These are phyloP conservation scores for Knoxdaviesia proteae DNA, from an alignment of 2,329 filamentous ascomycete genomes.

Conservation along the genomic window DNA sequence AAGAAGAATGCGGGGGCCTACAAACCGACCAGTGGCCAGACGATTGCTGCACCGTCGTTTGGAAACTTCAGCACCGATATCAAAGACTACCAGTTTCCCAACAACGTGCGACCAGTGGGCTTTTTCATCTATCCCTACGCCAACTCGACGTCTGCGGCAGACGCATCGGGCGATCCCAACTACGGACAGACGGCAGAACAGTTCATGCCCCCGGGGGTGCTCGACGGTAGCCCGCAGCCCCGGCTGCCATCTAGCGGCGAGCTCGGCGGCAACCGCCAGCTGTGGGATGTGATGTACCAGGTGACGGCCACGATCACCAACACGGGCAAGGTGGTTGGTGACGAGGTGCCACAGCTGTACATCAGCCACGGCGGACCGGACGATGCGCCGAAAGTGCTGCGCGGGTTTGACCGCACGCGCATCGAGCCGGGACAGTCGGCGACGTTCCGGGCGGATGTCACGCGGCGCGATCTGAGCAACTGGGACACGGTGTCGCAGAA, in stretches of 20 bases:
- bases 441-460: slow-evolving; percentile 48
- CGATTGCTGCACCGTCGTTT: slow-evolving; percentile 39
- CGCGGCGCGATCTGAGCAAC: slow-evolving; percentile 65
- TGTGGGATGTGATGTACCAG: slow-evolving; percentile 51
- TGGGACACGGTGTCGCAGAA: slow-evolving; percentile 69
- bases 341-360: slow-evolving; percentile 62
- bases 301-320: slow-evolving; percentile 51
- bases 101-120: slow-evolving; percentile 26
- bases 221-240: slow-evolving; percentile 34
- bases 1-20: slow-evolving; percentile 30
- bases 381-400: slow-evolving; percentile 45
- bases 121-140: slow-evolving; percentile 53
- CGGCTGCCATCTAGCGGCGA: slow-evolving; percentile 27
- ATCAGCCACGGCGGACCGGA: slow-evolving; percentile 59
- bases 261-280: slow-evolving; percentile 40
- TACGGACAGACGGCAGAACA: slow-evolving; percentile 37
- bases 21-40: slow-evolving; percentile 37
- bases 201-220: slow-evolving; percentile 38
- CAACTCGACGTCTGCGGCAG: slow-evolving; percentile 36
- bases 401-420: slow-evolving; percentile 59
- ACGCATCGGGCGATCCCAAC: slow-evolving; percentile 33
- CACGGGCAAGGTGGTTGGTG: slow-evolving; percentile 41
- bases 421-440: slow-evolving; percentile 48
- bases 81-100: slow-evolving; percentile 48
- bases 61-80: slow-evolving; percentile 42